phyloP scores from a whole-genome alignment of 371 early-diverging fungal genomes.

The Apophysomyces variabilis region DNA sequence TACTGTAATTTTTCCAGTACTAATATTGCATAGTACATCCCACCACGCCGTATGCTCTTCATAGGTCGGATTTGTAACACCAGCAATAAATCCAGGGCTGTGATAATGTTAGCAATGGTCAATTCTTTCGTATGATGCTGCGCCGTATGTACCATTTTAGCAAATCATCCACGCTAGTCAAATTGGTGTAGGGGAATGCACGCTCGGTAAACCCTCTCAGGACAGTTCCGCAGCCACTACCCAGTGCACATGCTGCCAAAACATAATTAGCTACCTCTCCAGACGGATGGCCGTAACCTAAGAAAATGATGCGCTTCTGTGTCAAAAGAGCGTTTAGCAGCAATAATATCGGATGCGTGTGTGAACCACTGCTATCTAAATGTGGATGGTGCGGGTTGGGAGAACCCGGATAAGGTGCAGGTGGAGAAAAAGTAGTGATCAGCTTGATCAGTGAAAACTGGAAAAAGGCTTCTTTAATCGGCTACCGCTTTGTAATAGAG shows the following conservation, averaged over 20 bases:
- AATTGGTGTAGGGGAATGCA: constrained; percentile 89
- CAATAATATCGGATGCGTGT: constrained; percentile 86
- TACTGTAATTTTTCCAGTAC: constrained; percentile 89
- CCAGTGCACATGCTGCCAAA: constrained; percentile 88
- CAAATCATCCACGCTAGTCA: constrained; percentile 85
- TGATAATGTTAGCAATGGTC: neutral
- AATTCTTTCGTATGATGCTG: neutral
- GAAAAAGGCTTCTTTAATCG: neutral
- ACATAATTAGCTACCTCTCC: constrained; percentile 95
- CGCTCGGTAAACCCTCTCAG: constrained; percentile 87
- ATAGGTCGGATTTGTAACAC: constrained; percentile 94
- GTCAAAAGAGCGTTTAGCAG: constrained; percentile 88
- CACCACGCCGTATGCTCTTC: constrained; percentile 94
- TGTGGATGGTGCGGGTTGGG: constrained; percentile 82
- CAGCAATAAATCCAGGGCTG: constrained; percentile 94
- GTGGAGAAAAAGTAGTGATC: constrained; percentile 69
- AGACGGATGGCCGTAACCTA: constrained; percentile 89
- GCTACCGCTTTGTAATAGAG: neutral
- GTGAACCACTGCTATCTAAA: constrained; percentile 79
- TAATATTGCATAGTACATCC: constrained; percentile 94
- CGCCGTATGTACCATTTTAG: constrained; percentile 64
- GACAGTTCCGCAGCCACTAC: constrained; percentile 87
- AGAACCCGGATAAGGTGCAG: constrained; percentile 49
- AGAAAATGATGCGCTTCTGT: constrained; percentile 92
- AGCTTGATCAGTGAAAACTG: constrained; percentile 83